Evolutionary conservation across 2,329 filamentous ascomycete genomes (phyloP), one percentile per base, ranked within the genome.

Genomic region (Stagonosporopsis vannaccii): DNA sequence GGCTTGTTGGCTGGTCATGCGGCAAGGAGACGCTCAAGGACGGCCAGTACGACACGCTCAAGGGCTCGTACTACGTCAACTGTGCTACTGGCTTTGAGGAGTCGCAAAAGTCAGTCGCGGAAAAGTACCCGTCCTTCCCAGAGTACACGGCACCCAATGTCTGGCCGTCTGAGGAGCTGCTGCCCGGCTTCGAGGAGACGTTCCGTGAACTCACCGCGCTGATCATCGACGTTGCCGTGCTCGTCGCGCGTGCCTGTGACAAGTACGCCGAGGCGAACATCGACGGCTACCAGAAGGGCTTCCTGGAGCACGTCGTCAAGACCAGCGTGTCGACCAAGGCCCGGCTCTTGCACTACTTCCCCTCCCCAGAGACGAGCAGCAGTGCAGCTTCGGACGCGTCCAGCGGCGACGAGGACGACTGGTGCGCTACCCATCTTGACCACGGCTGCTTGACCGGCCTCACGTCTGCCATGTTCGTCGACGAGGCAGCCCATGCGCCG

Each of bases 381-480:
- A 56, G 63, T 51, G 49, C 65, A 43, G 51, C 58, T 11, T 54
- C 58, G 22, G 55, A 55, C 26, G 40, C 55, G 3, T 41, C 55
- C 2, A 59, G 56, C 12, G 71, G 79, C 77, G 78, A 78, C n/a
- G 88, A 92, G 58, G 93, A 97, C 75, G 91, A 96, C 78, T 99
- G 95, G 95, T 99, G 94, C 75, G 91, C 92, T 8, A 92, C 90
- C 1, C 90, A 95, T 74, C 81, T 95, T 53, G 94, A 98, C 75
- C 92, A 97, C 69, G 92, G 95, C 39, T 98, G 94, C 73, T 83
- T 99, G 28, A 99, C 95, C 0, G 94, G 93, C 13, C 82, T 99
- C 30, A 99, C 95, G 0, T 94, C 90, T 2, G 93, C 94, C 65
- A 97, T 98, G 92, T 98, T 96, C 75, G 84, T 98, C 60, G 92